Evolutionary conservation across 768 basidiomycete species (phyloP).

Genomic region (Boletus barrowsii): DNA sequence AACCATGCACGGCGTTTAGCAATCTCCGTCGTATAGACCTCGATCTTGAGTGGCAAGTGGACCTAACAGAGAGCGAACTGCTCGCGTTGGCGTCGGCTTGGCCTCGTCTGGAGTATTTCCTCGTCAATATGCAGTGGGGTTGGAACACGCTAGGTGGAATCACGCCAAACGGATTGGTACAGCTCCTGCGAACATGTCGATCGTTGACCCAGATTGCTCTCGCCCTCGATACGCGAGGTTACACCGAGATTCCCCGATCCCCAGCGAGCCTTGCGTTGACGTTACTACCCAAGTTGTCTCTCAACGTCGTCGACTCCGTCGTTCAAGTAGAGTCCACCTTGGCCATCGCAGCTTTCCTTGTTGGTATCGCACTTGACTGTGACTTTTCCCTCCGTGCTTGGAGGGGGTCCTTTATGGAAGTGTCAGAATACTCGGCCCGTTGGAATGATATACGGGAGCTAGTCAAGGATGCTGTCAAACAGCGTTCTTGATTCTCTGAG

Average conservation of each 20-base stretch:
- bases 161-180: neutral
- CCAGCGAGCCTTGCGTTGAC: neutral
- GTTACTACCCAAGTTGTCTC: no score
- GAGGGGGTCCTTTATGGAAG: no score
- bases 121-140: neutral
- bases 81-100: neutral
- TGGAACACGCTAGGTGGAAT: neutral
- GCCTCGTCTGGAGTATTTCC: neutral
- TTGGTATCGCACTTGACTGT: no score
- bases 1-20: no score
- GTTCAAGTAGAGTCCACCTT: no score
- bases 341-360: no score
- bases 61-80: neutral
- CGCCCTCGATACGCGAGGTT: neutral
- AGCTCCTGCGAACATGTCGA: neutral
- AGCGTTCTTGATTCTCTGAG: no score
- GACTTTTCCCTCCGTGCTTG: no score
- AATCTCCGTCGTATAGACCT: neutral
- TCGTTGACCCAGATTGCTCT: neutral
- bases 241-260: neutral
- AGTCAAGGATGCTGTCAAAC: no score
- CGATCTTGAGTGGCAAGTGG: neutral
- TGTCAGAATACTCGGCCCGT: no score
- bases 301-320: no score
- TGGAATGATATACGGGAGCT: no score